phyloP scores from a whole-genome alignment of 805 yeast genomes.

The Jamesozyma rosinii region DNA sequence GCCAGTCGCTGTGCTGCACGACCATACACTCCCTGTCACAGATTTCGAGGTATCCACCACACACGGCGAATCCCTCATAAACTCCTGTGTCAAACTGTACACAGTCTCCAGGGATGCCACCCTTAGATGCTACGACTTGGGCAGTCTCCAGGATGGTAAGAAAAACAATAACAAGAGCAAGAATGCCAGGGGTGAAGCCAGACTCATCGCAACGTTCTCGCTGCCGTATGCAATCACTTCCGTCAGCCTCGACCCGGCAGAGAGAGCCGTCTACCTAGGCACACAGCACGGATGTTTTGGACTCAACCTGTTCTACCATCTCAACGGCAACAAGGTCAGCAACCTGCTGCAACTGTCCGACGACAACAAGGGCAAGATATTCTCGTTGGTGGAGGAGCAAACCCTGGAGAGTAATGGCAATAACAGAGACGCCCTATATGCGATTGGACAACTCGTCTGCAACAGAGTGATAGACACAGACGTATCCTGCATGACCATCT shows the following conservation, averaged over 20 bases:
- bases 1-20: conserved; percentile 52
- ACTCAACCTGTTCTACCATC: conserved; percentile 25
- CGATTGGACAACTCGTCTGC: conserved; percentile 23
- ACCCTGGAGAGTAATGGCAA: conserved; percentile 31
- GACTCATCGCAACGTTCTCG: conserved; percentile 63
- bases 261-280: conserved; percentile 66
- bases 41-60: conserved; percentile 40
- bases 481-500: conserved; percentile 48
- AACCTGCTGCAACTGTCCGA: conserved; percentile 41
- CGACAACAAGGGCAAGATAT: conserved; percentile 31
- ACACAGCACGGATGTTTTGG: conserved; percentile 43
- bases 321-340: conserved; percentile 34
- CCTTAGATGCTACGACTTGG: conserved; percentile 56
- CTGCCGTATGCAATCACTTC: conserved; percentile 48
- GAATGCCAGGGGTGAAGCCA: conserved; percentile 8
- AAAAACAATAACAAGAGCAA: conserved; percentile 3
- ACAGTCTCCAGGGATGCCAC: conserved; percentile 71
- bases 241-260: conserved; percentile 67
- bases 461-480: conserved; percentile 19
- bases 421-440: conserved; percentile 12
- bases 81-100: conserved; percentile 50
- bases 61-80: conserved; percentile 26
- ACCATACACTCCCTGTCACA: conserved; percentile 42
- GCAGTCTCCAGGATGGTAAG: conserved; percentile 1
- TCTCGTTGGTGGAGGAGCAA: conserved; percentile 40